Evolutionary conservation across 768 basidiomycete species (phyloP).

Genomic region (Termitomyces sp.): DNA sequence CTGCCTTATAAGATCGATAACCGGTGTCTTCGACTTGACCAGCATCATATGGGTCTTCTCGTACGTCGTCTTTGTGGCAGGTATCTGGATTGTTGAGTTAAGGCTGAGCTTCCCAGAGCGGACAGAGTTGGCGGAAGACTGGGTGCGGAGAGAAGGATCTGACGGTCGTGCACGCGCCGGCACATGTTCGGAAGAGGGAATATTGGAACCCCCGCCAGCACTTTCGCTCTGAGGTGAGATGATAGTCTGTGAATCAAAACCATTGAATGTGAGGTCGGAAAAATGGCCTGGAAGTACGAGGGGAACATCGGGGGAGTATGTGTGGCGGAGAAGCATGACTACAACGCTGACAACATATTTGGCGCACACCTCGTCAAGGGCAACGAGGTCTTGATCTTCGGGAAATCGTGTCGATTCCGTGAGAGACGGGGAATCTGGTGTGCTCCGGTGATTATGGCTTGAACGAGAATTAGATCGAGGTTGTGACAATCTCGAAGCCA

Average conservation of each 20-base stretch:
- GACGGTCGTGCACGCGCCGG: not conserved
- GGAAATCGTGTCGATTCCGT: constrained; percentile 23
- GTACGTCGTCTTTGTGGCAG: constrained; percentile 36
- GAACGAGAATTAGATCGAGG: constrained; percentile 37
- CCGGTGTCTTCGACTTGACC: constrained; percentile 44
- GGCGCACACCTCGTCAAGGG: constrained; percentile 78
- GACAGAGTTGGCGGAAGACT: constrained; percentile 38
- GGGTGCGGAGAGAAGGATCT: constrained; percentile 27
- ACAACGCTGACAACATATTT: constrained; percentile 79
- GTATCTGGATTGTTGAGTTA: constrained; percentile 35
- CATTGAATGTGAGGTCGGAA: constrained; percentile 62
- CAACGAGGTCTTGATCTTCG: constrained; percentile 54
- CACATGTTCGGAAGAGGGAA: constrained; percentile 4
- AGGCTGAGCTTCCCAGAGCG: constrained; percentile 30
- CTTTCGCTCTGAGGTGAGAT: constrained; percentile 25
- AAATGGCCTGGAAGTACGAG: constrained; percentile 52
- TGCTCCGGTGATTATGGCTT: constrained; percentile 28
- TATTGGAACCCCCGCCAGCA: constrained; percentile 8
- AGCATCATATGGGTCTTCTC: constrained; percentile 62
- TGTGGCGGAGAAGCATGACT: constrained; percentile 76
- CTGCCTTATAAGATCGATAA: constrained; percentile 61
- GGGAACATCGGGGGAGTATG: constrained; percentile 50
- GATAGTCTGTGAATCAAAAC: constrained; percentile 53
- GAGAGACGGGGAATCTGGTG: constrained; percentile 34
- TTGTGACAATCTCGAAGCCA: constrained; percentile 71